phyloP scores from a whole-genome alignment of 257 asterid species.

The Verbascum thapsus region DNA sequence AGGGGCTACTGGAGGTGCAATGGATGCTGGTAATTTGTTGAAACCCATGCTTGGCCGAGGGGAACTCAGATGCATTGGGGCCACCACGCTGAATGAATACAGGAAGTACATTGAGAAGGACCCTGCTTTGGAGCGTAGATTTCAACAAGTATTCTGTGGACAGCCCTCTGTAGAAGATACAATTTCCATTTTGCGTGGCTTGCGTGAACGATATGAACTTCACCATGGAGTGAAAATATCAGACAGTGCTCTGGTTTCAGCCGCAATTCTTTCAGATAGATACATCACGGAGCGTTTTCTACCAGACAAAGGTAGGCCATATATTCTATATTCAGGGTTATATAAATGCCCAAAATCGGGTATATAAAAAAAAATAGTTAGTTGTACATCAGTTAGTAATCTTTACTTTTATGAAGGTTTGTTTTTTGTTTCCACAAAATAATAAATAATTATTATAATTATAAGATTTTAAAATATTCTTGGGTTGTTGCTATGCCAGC shows the following conservation, averaged over 20 bases:
- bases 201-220: constrained; percentile 91
- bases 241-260: constrained; percentile 88
- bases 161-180: constrained; percentile 93
- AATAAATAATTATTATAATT: too few species aligned
- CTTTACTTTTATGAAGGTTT: too few species aligned
- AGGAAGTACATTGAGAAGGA: constrained; percentile 93
- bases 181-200: constrained; percentile 88
- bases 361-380: too few species aligned
- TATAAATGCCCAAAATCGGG: too few species aligned
- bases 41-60: constrained; percentile 97
- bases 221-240: constrained; percentile 95
- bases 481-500: constrained; percentile 47
- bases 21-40: constrained; percentile 95
- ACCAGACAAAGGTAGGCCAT: constrained; percentile 80
- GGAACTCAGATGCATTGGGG: constrained; percentile 92
- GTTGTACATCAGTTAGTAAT: too few species aligned
- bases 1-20: constrained; percentile 87
- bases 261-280: constrained; percentile 83
- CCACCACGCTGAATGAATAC: constrained; percentile 87
- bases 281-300: constrained; percentile 90
- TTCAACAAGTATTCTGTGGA: constrained; percentile 91
- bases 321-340: neutral
- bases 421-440: too few species aligned
- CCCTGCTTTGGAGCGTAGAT: constrained; percentile 93
- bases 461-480: too few species aligned